phyloP scores from a whole-genome alignment of 106 monocot genomes.

The Ottelia alismoides region DNA sequence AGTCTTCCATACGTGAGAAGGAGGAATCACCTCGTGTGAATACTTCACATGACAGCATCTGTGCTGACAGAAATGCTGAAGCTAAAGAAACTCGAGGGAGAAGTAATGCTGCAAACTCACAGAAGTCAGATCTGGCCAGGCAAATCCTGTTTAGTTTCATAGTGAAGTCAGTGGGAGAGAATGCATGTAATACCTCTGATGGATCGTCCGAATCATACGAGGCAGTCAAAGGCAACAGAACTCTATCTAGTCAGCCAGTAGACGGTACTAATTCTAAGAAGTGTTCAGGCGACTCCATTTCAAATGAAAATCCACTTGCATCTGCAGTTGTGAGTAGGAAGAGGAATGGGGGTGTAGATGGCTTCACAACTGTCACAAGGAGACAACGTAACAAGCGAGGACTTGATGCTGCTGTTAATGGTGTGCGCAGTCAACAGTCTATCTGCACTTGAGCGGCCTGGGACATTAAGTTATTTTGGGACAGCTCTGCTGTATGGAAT shows the following conservation, averaged over 20 bases:
- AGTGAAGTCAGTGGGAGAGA: conserved; percentile 60
- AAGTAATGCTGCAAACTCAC: conserved; percentile 6
- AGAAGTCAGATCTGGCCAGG: conserved; percentile 59
- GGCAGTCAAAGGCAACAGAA: conserved; percentile 10
- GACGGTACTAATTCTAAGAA: conserved; percentile 1
- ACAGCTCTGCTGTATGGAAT: too few species aligned
- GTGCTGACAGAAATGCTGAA: conserved; percentile 7
- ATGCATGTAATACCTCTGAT: conserved; percentile 17
- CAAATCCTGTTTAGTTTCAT: conserved; percentile 87
- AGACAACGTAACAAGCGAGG: conserved; percentile 50
- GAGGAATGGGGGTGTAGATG: conserved; percentile 54
- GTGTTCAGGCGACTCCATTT: background rate
- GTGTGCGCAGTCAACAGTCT: conserved; percentile 51
- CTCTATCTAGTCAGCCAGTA: too few species aligned
- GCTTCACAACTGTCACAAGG: conserved; percentile 75
- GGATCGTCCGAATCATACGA: conserved; percentile 6
- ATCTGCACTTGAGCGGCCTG: too few species aligned
- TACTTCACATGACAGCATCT: too few species aligned
- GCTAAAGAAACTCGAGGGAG: conserved; percentile 26
- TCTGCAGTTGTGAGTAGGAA: conserved; percentile 1
- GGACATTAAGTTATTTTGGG: too few species aligned
- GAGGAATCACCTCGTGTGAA: conserved; percentile 12
- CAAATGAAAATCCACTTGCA: conserved; percentile 1
- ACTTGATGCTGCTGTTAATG: conserved; percentile 32
- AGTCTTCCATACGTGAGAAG: background rate